Percentiles rank a stretch among this genome's conserved stretches.
These are phyloP conservation scores for Sporothrix schenckii DNA, from an alignment of 2,329 filamentous ascomycete genomes.

Conservation along the genomic window DNA sequence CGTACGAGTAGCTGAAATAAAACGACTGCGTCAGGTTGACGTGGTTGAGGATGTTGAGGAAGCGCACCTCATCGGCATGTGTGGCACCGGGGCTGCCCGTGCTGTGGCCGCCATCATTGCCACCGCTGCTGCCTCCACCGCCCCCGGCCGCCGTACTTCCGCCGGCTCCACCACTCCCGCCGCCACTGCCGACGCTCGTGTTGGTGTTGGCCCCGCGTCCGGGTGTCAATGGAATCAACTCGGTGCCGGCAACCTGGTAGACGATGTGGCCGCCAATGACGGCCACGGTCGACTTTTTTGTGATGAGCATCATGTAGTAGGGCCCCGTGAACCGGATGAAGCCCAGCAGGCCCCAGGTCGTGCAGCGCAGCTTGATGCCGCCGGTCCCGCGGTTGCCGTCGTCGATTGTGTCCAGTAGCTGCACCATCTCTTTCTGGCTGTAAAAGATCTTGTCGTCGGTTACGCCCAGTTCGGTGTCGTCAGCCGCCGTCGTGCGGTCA, in stretches of 20 bases:
- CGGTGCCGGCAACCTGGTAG: slow-evolving; percentile 92
- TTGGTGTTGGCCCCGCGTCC: slow-evolving; percentile 49
- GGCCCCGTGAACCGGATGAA: slow-evolving; percentile 95
- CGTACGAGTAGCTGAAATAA: slow-evolving; percentile 98
- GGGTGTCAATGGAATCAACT: slow-evolving; percentile 83
- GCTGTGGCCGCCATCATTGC: slow-evolving; percentile 44
- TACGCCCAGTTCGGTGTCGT: slow-evolving; percentile 76
- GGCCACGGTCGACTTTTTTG: slow-evolving; percentile 92
- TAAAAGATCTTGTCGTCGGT: slow-evolving; percentile 96
- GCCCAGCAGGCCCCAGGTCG: slow-evolving; percentile 88
- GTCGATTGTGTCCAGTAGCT: slow-evolving; percentile 90
- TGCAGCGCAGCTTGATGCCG: slow-evolving; percentile 85
- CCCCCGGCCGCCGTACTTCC: background rate
- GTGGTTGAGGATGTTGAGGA: slow-evolving; percentile 85
- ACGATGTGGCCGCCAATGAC: slow-evolving; percentile 96
- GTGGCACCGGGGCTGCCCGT: slow-evolving; percentile 35
- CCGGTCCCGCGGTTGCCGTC: slow-evolving; percentile 91
- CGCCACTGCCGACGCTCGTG: background rate
- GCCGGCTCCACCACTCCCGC: slow-evolving; percentile 1
- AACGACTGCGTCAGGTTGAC: slow-evolving; percentile 89
- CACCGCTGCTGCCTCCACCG: background rate
- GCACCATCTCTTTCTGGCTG: slow-evolving; percentile 86
- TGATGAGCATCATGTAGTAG: slow-evolving; percentile 97
- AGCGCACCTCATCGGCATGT: slow-evolving; percentile 86
- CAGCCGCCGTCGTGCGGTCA: slow-evolving; percentile 81